A percentile compares a stretch with the other conserved stretches of the same genome.
These are phyloP conservation scores for Dichomitus squalens DNA, from an alignment of 1,284 basidiomycete genomes.

Conservation along the genomic window DNA sequence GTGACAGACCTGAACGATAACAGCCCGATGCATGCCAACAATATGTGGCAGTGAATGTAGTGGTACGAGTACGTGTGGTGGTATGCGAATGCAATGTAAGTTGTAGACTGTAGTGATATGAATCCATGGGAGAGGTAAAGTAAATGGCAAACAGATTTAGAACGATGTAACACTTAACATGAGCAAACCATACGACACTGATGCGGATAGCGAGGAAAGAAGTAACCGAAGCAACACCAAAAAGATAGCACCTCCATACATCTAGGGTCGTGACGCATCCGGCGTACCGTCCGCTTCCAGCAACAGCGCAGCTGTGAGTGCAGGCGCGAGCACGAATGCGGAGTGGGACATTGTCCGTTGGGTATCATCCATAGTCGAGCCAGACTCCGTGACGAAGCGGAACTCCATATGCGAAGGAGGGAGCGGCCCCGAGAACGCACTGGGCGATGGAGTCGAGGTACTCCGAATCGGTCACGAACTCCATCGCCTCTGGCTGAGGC, in stretches of 20 bases:
- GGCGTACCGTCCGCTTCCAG: background rate
- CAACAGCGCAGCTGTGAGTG: background rate
- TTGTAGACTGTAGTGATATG: no score
- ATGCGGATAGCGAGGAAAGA: background rate
- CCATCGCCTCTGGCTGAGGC: background rate
- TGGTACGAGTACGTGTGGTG: no score
- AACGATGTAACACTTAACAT: no score
- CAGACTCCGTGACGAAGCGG: background rate
- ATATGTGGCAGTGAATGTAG: no score
- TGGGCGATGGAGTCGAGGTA: constrained; percentile 10
- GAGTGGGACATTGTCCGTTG: constrained; percentile 1
- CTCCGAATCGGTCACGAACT: background rate
- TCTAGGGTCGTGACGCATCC: background rate
- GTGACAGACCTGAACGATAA: no score
- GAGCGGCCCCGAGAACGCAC: background rate
- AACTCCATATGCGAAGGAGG: background rate
- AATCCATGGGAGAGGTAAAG: background rate
- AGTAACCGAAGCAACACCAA: background rate
- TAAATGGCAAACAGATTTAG: no score
- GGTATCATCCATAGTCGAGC: background rate
- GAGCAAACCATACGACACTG: background rate
- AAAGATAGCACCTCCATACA: background rate
- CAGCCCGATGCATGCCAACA: background rate
- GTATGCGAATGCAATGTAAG: no score
- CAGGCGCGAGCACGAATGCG: background rate